These are phyloP conservation scores for Penicillium pancosmium DNA, from an alignment of 495 filamentous ascomycete species.

Conservation along the genomic window DNA sequence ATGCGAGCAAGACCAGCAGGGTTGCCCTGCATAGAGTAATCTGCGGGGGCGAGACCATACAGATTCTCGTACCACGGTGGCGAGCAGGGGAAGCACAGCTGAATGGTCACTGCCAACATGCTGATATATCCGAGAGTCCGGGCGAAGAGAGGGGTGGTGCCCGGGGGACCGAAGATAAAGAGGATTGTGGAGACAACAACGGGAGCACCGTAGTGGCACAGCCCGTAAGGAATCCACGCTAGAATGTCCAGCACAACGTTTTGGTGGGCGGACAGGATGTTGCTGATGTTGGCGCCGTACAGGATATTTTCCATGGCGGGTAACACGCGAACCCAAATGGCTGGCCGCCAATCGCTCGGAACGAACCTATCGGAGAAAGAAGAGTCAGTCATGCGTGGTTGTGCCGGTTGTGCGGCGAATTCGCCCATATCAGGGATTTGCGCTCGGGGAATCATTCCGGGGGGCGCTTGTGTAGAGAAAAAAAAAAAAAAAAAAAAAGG, in stretches of 20 bases:
- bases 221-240: conserved; percentile 91
- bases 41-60: conserved; percentile 84
- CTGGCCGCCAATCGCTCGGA: conserved; percentile 78
- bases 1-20: conserved; percentile 88
- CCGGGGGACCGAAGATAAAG: conserved; percentile 86
- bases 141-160: conserved; percentile 81
- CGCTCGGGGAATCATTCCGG: conserved; percentile 9
- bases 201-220: conserved; percentile 84
- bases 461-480: not conserved
- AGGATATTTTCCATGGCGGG: conserved; percentile 96
- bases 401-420: not conserved
- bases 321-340: conserved; percentile 92
- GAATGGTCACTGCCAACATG: conserved; percentile 79
- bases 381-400: conserved; percentile 20
- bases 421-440: not conserved
- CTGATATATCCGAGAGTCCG: conserved; percentile 91
- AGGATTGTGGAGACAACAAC: conserved; percentile 72
- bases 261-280: conserved; percentile 88
- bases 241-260: conserved; percentile 79
- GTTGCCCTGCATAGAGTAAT: conserved; percentile 86
- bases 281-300: conserved; percentile 94
- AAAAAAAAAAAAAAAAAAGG: conserved; percentile 3
- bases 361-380: conserved; percentile 64
- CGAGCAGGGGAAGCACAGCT: conserved; percentile 88
- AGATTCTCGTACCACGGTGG: conserved; percentile 95